Evolutionary conservation across 139 green algal species (phyloP).

Genomic region (Chlorella sorokiniana): DNA sequence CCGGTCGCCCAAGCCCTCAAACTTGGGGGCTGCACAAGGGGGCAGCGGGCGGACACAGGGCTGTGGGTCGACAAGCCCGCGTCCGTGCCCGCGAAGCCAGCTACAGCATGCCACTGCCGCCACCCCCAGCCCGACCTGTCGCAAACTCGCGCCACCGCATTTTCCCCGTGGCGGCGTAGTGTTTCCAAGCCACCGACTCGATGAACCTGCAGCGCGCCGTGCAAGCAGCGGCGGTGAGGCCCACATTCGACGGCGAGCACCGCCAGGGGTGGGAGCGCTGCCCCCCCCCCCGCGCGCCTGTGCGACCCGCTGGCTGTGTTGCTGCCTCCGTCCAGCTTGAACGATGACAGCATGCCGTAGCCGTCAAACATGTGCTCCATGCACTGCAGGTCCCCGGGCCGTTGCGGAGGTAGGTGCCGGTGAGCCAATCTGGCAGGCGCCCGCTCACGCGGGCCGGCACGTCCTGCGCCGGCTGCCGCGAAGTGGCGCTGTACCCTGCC

Average conservation of each 20-base stretch:
- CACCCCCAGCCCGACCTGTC: conserved; percentile 21
- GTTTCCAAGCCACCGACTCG: conserved; percentile 43
- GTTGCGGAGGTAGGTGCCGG: conserved; percentile 62
- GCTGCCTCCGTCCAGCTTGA: conserved; percentile 47
- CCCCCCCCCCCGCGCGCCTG: conserved; percentile 20
- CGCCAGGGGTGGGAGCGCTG: not conserved
- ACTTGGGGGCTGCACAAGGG: not conserved
- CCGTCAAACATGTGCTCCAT: conserved; percentile 84
- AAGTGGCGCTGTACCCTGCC: not conserved
- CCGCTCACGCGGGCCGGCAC: conserved; percentile 41
- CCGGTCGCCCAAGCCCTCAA: conserved; percentile 24
- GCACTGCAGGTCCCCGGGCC: conserved; percentile 56
- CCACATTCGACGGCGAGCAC: not conserved
- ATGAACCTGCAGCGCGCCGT: conserved; percentile 25
- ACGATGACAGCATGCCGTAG: conserved; percentile 64
- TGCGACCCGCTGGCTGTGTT: conserved; percentile 34
- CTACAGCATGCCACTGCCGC: no score
- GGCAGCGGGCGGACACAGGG: not conserved
- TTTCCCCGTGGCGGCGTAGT: conserved; percentile 47
- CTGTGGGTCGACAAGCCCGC: not conserved
- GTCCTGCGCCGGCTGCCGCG: not conserved
- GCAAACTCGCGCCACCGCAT: conserved; percentile 70
- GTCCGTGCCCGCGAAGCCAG: no score
- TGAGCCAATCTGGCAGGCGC: conserved; percentile 59
- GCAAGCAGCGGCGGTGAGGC: not conserved